Conservation (phyloP, 208 protist genomes). For the Leishmania tarentolae region DNA sequence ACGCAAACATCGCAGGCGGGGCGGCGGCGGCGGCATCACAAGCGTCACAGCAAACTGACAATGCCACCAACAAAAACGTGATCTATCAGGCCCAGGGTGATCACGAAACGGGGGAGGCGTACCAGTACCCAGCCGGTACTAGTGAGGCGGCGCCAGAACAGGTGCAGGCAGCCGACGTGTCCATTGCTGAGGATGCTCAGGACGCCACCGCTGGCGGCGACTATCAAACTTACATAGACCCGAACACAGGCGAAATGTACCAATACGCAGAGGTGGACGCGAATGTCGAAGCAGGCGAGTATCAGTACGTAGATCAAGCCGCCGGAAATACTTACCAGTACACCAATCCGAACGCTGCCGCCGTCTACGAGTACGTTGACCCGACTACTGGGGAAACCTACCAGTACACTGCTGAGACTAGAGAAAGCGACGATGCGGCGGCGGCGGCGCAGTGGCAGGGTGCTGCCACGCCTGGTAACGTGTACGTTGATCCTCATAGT, state of each 20-base stretch:
- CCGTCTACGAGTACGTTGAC: slow-evolving; percentile 26
- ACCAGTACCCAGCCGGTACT: slow-evolving; percentile 19
- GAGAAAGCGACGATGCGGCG: background rate
- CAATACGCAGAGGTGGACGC: slow-evolving; percentile 24
- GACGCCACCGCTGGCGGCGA: background rate
- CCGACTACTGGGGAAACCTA: slow-evolving; percentile 31
- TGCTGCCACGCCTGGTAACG: background rate
- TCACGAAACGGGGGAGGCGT: slow-evolving; percentile 31
- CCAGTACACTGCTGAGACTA: slow-evolving; percentile 18
- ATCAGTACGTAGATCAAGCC: slow-evolving; percentile 42
- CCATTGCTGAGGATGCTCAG: background rate
- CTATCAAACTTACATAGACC: slow-evolving; percentile 40
- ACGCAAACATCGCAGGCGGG: background rate
- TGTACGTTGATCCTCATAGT: slow-evolving; percentile 25
- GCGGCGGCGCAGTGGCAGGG: slow-evolving; percentile 5
- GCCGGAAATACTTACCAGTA: slow-evolving; percentile 41
- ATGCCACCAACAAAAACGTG: background rate
- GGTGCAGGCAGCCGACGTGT: background rate
- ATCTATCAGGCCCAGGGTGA: slow-evolving; percentile 42
- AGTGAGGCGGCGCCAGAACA: background rate
- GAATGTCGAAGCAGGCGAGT: slow-evolving; percentile 8
- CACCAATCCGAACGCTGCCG: slow-evolving; percentile 11
- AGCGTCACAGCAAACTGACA: slow-evolving; percentile 1
- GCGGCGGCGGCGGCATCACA: slow-evolving; percentile 2
- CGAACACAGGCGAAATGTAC: slow-evolving; percentile 41